Evolutionary conservation across 2,329 filamentous ascomycete genomes (phyloP).

Genomic region (Sporothrix brunneoviolacea): DNA sequence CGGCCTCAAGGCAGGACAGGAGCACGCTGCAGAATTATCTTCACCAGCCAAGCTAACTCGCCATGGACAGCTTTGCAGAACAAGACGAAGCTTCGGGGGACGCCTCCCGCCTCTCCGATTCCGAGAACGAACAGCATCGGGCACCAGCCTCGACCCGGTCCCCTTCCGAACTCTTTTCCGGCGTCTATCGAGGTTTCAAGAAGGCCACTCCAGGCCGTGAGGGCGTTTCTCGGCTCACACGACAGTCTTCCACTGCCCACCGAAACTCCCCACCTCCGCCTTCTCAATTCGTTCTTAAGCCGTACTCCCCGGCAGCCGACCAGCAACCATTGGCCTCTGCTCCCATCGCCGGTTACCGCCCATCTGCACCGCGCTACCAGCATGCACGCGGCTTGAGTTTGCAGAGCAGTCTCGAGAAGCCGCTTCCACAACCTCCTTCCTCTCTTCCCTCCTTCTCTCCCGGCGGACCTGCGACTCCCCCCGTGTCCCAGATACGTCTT

Average conservation of each 20-base stretch:
- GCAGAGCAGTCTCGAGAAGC: constrained; percentile 52
- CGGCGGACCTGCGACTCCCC: constrained; percentile 28
- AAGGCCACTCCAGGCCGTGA: constrained; percentile 39
- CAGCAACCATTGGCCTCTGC: constrained; percentile 24
- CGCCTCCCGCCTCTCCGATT: constrained; percentile 37
- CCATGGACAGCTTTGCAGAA: constrained; percentile 25
- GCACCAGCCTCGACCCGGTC: constrained; percentile 30
- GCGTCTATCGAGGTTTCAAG: constrained; percentile 46
- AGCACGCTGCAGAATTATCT: background rate
- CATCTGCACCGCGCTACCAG: constrained; percentile 26
- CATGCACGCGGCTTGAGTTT: constrained; percentile 50
- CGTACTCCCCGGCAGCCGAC: constrained; percentile 18
- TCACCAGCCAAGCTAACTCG: constrained; percentile 26
- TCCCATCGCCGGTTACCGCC: constrained; percentile 19
- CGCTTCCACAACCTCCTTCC: constrained; percentile 36
- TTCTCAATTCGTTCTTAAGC: constrained; percentile 29
- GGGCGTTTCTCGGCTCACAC: constrained; percentile 36
- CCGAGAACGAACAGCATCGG: constrained; percentile 36
- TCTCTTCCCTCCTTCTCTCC: constrained; percentile 25
- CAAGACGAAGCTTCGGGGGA: constrained; percentile 25
- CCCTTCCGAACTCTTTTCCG: constrained; percentile 42
- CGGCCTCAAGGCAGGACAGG: background rate
- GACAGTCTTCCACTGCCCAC: constrained; percentile 35
- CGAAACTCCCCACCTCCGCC: constrained; percentile 10
- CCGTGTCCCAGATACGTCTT: constrained; percentile 18